Conservation (phyloP, 2,329 filamentous ascomycete species). For the Colletotrichum tofieldiae region DNA sequence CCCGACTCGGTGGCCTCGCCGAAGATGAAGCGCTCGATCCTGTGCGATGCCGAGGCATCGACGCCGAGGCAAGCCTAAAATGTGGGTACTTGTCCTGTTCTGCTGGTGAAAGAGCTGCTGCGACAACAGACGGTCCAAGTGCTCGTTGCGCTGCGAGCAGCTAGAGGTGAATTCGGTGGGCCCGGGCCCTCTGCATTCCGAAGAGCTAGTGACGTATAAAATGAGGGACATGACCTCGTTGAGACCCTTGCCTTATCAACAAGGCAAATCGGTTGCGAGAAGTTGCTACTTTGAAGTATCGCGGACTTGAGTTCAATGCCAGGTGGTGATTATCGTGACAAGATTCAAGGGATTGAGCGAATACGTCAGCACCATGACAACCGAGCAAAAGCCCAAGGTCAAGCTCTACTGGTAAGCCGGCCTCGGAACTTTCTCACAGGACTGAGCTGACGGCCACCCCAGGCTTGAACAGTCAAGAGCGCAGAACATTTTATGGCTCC, state of each 20-base stretch:
- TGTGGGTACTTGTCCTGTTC: constrained; percentile 19
- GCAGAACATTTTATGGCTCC: constrained; percentile 87
- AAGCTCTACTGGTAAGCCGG: constrained; percentile 74
- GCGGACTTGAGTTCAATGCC: background rate
- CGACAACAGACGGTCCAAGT: constrained; percentile 23
- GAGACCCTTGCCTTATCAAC: background rate
- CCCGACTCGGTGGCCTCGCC: constrained; percentile 10
- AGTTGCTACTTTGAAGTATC: background rate
- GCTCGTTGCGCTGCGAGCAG: constrained; percentile 19
- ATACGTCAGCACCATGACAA: constrained; percentile 10
- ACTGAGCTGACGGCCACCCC: constrained; percentile 18
- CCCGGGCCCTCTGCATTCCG: constrained; percentile 35
- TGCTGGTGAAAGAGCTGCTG: constrained; percentile 14
- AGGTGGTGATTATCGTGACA: background rate
- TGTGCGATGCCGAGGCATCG: constrained; percentile 13
- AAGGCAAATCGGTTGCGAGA: background rate
- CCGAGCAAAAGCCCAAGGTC: constrained; percentile 64
- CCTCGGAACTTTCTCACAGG: no score
- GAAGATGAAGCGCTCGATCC: constrained; percentile 7
- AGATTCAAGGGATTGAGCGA: background rate
- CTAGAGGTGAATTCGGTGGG: constrained; percentile 32
- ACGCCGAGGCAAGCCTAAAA: constrained; percentile 37
- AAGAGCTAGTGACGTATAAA: constrained; percentile 39
- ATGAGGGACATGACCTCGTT: constrained; percentile 21
- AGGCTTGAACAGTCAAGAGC: constrained; percentile 90